phyloP scores from a whole-genome alignment of 2,329 filamentous ascomycete genomes.

The Microdochium paspali region DNA sequence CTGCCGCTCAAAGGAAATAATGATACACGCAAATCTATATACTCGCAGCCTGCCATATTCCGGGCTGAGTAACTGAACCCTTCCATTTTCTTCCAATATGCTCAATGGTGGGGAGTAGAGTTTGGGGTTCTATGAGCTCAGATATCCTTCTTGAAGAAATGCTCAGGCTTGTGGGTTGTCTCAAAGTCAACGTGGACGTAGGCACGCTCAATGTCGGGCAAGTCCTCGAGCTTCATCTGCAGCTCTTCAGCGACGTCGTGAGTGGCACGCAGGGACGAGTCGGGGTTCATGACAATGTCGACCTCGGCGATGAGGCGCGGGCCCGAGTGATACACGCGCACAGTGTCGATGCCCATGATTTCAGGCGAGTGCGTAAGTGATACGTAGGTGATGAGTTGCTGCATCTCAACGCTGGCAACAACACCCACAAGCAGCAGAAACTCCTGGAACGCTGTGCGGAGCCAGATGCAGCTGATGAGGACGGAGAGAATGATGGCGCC shows the following conservation, averaged over 20 bases:
- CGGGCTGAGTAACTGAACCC: too few relatives aligned
- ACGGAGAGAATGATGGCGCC: conserved; percentile 78
- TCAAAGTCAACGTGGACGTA: conserved; percentile 98
- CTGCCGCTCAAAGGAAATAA: not conserved
- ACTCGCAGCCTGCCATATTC: too few relatives aligned
- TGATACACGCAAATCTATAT: not conserved
- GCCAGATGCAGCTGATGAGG: conserved; percentile 73
- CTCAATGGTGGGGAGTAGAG: too few relatives aligned
- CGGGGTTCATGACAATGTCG: conserved; percentile 85
- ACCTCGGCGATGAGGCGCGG: conserved; percentile 88
- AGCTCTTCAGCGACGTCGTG: conserved; percentile 92
- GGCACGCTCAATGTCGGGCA: conserved; percentile 85
- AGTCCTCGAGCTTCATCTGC: conserved; percentile 85
- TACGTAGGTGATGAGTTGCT: conserved; percentile 93
- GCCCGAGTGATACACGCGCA: conserved; percentile 86
- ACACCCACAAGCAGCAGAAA: conserved; percentile 89
- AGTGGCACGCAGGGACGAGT: conserved; percentile 62
- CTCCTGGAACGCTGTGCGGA: conserved; percentile 76
- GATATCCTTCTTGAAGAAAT: conserved; percentile 52
- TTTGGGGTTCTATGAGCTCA: conserved; percentile 18
- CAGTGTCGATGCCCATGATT: conserved; percentile 86
- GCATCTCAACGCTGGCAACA: conserved; percentile 71
- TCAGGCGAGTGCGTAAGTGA: conserved; percentile 82
- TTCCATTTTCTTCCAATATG: too few relatives aligned
- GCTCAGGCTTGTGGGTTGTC: conserved; percentile 90